phyloP scores from a whole-genome alignment of 768 basidiomycete genomes.

The Saitozyma podzolica region DNA sequence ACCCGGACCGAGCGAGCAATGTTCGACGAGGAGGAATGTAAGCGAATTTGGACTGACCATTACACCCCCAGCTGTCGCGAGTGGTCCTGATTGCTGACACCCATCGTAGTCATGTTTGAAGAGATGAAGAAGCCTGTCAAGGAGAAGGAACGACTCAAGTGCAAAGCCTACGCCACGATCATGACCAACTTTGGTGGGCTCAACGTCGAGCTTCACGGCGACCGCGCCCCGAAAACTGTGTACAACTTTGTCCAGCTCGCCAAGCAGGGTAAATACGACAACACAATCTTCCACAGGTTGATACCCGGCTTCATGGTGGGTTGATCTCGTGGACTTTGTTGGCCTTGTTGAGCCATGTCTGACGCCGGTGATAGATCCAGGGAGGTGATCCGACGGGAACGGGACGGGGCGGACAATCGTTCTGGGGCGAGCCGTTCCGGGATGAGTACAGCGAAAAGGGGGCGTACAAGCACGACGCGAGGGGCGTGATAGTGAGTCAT shows the following conservation, averaged over 20 bases:
- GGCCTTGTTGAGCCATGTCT: background rate
- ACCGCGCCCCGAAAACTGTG: conserved; percentile 85
- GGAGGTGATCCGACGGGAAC: conserved; percentile 97
- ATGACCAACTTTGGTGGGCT: conserved; percentile 85
- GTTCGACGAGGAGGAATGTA: conserved; percentile 95
- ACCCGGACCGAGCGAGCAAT: conserved; percentile 72
- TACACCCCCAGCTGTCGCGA: too few relatives aligned
- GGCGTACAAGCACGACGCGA: conserved; percentile 79
- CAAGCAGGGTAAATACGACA: conserved; percentile 81
- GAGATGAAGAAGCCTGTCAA: conserved; percentile 79
- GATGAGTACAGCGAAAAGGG: conserved; percentile 88
- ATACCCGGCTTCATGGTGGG: conserved; percentile 93
- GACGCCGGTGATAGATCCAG: conserved; percentile 67
- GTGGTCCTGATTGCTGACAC: conserved; percentile 1
- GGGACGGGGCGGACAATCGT: conserved; percentile 85
- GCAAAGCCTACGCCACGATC: conserved; percentile 92
- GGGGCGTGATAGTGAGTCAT: conserved; percentile 64
- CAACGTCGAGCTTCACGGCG: conserved; percentile 65
- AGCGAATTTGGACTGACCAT: conserved; percentile 14
- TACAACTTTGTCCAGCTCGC: conserved; percentile 98
- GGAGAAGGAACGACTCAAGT: conserved; percentile 87
- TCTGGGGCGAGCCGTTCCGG: conserved; percentile 94
- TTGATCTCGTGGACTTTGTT: background rate
- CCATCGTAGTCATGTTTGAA: conserved; percentile 78
- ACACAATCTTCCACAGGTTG: conserved; percentile 84